A percentile compares a stretch with the other conserved stretches of the same genome.
Evolutionary conservation across 2,329 filamentous ascomycete genomes (phyloP).

Genomic region (Apiospora saccharicola): DNA sequence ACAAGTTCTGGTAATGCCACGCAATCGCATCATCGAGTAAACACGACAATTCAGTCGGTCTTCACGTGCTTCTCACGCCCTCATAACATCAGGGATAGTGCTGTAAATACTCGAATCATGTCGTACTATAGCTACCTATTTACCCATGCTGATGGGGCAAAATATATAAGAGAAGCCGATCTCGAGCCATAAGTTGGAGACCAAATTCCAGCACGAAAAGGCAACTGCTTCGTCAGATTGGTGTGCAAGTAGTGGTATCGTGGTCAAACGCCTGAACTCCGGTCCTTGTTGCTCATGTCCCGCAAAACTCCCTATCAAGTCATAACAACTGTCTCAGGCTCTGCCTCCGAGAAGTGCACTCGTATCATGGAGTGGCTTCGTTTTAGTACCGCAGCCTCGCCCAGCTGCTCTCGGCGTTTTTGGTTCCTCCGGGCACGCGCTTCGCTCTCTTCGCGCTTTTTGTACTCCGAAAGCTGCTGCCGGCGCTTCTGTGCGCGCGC

Average conservation of each 20-base stretch:
- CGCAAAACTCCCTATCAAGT: conserved; percentile 30
- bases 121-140: conserved; percentile 28
- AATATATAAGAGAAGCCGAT: conserved; percentile 25
- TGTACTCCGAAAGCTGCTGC: conserved; percentile 69
- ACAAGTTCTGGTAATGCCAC: conserved; percentile 60
- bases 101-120: conserved; percentile 5
- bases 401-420: conserved; percentile 51
- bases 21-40: neutral
- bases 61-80: neutral
- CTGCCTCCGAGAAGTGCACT: conserved; percentile 43
- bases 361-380: conserved; percentile 40
- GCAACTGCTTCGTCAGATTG: neutral
- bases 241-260: conserved; percentile 15
- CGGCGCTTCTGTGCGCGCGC: conserved; percentile 63
- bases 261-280: conserved; percentile 18
- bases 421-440: conserved; percentile 64
- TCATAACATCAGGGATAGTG: neutral
- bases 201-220: neutral
- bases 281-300: neutral
- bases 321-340: conserved; percentile 40
- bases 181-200: neutral
- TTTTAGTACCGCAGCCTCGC: conserved; percentile 34
- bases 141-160: conserved; percentile 28
- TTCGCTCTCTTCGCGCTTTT: conserved; percentile 66
- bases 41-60: neutral